These are phyloP conservation scores for Ceratobasidium sp. DNA, from an alignment of 1,284 basidiomycete genomes.

Conservation along the genomic window DNA sequence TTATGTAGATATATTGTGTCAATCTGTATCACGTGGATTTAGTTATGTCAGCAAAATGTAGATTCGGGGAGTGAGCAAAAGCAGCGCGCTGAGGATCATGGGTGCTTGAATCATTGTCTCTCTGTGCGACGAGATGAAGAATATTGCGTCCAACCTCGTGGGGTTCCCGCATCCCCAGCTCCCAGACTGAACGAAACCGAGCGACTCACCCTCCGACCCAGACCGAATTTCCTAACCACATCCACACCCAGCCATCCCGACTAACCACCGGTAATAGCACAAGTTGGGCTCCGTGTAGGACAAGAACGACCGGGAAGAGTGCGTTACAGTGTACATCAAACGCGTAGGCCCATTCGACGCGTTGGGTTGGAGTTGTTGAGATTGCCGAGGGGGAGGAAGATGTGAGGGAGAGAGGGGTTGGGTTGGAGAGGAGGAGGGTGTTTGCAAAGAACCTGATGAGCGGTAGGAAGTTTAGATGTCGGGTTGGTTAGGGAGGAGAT, in stretches of 20 bases:
- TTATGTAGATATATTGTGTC: constrained; percentile 88
- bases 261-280: constrained; percentile 84
- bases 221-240: constrained; percentile 93
- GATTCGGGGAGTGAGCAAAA: not conserved
- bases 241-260: constrained; percentile 87
- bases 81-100: no score
- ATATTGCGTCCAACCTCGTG: no score
- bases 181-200: not conserved
- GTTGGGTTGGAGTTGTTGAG: constrained; percentile 72
- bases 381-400: constrained; percentile 8
- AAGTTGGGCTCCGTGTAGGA: constrained; percentile 86
- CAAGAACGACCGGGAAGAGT: constrained; percentile 92
- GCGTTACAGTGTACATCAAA: constrained; percentile 96
- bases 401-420: constrained; percentile 72
- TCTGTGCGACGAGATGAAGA: no score
- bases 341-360: constrained; percentile 90
- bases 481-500: not conserved
- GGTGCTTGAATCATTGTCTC: no score
- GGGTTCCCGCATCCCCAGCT: no score
- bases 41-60: not conserved
- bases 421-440: constrained; percentile 68
- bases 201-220: constrained; percentile 80
- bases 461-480: not conserved
- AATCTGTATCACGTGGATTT: constrained; percentile 60
- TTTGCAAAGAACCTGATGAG: constrained; percentile 75